These are phyloP conservation scores for Podospora australis DNA, from an alignment of 495 filamentous ascomycete genomes.

Conservation along the genomic window DNA sequence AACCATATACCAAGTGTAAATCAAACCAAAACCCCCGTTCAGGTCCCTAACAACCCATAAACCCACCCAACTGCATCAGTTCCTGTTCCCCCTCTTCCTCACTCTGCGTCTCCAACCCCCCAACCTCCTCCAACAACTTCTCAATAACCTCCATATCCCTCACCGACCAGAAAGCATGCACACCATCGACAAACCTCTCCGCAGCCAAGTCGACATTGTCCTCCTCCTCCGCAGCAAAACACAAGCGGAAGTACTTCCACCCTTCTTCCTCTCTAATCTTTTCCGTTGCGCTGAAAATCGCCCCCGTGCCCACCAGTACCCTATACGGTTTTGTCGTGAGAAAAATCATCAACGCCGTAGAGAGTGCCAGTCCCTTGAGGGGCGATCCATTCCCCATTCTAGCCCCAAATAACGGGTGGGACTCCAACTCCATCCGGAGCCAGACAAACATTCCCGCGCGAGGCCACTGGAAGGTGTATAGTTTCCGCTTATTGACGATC, in stretches of 20 bases:
- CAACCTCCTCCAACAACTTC: conserved; percentile 27
- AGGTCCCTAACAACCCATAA: conserved; percentile 14
- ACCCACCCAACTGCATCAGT: conserved; percentile 6
- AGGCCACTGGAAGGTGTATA: conserved; percentile 72
- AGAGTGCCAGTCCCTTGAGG: not conserved
- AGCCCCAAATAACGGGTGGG: conserved; percentile 62
- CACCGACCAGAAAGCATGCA: conserved; percentile 67
- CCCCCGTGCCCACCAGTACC: conserved; percentile 61
- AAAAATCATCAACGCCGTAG: conserved; percentile 62
- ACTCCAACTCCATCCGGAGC: conserved; percentile 60
- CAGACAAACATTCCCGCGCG: conserved; percentile 93
- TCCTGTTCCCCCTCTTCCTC: not conserved
- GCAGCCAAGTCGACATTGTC: conserved; percentile 56
- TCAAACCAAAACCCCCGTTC: too few species aligned
- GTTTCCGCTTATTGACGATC: conserved; percentile 60
- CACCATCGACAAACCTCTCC: conserved; percentile 57
- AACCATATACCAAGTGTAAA: too few species aligned
- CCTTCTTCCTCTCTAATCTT: conserved; percentile 47
- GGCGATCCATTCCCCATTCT: too few species aligned
- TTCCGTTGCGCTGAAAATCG: conserved; percentile 61
- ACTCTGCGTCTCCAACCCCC: not conserved
- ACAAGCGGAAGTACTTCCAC: conserved; percentile 67
- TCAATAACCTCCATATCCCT: conserved; percentile 61
- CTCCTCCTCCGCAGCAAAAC: conserved; percentile 75
- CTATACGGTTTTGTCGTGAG: conserved; percentile 60